phyloP scores from a whole-genome alignment of 371 early-diverging fungal genomes.

The Apophysomyces trapeziformis region DNA sequence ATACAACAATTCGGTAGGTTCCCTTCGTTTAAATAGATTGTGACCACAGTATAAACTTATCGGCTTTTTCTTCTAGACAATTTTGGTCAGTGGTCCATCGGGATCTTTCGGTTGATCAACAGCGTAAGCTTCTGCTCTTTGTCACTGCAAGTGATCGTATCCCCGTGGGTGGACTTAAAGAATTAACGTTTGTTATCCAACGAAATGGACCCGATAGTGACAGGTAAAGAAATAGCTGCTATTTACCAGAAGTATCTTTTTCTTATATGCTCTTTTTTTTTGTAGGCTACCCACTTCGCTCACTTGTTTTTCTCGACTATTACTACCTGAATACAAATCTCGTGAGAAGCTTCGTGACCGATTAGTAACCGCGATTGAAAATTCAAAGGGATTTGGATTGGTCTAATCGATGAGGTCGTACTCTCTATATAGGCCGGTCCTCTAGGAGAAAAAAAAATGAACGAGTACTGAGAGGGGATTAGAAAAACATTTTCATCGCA shows the following conservation, averaged over 20 bases:
- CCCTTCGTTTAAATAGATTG: conserved; percentile 1
- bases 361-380: conserved; percentile 91
- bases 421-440: no score
- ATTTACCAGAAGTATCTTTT: not conserved
- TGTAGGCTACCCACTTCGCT: conserved; percentile 80
- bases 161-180: conserved; percentile 84
- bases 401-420: conserved; percentile 44
- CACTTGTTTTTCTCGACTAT: conserved; percentile 94
- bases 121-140: conserved; percentile 87
- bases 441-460: no score
- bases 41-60: no score
- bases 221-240: conserved; percentile 37
- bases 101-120: conserved; percentile 67
- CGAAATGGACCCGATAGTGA: conserved; percentile 94
- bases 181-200: conserved; percentile 87
- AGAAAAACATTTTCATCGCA: not conserved
- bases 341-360: conserved; percentile 86
- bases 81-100: conserved; percentile 93
- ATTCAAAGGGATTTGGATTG: conserved; percentile 98
- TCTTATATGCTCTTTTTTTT: not conserved
- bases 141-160: conserved; percentile 97
- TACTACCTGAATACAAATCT: conserved; percentile 92
- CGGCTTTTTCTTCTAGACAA: conserved; percentile 30
- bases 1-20: conserved; percentile 53
- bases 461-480: not conserved